Evolutionary conservation across 1,284 basidiomycete genomes (phyloP).

Genomic region (Rhodotorula sp.): DNA sequence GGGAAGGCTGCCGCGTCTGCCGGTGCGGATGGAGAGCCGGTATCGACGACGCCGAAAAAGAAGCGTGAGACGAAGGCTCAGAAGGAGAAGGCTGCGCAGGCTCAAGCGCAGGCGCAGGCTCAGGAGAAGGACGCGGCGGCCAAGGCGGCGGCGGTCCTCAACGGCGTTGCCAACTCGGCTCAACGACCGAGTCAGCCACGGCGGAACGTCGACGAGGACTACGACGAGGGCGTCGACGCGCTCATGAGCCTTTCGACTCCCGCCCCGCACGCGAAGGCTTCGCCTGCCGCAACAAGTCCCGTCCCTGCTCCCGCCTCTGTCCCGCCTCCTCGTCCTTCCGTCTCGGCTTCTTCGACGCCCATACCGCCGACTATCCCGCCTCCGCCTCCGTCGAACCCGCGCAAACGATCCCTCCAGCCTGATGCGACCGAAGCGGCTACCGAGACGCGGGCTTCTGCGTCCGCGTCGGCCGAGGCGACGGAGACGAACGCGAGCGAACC

Average conservation of each 20-base stretch:
- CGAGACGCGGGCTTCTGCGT: neutral
- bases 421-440: neutral
- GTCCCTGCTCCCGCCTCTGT: neutral
- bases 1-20: neutral
- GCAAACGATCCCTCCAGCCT: slow-evolving; percentile 18
- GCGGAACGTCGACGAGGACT: slow-evolving; percentile 70
- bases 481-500: slow-evolving; percentile 4
- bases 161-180: slow-evolving; percentile 8
- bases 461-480: neutral
- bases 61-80: slow-evolving; percentile 15
- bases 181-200: slow-evolving; percentile 50
- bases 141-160: slow-evolving; percentile 21
- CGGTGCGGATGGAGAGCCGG: neutral
- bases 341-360: neutral
- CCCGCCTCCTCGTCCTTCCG: neutral
- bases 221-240: slow-evolving; percentile 54
- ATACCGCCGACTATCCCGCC: neutral
- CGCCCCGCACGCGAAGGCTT: slow-evolving; percentile 7
- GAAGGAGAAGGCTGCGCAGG: slow-evolving; percentile 15
- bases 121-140: slow-evolving; percentile 32
- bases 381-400: slow-evolving; percentile 10
- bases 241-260: slow-evolving; percentile 60
- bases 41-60: slow-evolving; percentile 21
- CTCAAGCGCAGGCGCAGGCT: neutral
- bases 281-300: neutral